Evolutionary conservation across 75 land plant genomes (phyloP), one percentile per base, ranked within the genome.

Genomic region (Selaginella tamariscina): DNA sequence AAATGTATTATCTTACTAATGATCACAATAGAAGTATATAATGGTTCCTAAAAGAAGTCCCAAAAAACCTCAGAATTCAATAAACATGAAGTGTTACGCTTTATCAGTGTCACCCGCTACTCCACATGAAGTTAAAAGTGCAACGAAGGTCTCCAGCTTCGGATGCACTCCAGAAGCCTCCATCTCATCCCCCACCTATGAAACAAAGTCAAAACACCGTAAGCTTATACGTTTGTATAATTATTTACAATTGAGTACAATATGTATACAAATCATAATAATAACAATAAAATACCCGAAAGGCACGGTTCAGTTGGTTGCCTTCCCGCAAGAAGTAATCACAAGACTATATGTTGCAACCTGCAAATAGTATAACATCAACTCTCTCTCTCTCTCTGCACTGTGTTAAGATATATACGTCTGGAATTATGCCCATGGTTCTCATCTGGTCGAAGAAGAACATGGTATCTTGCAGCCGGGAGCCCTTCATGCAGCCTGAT

Each of bases 401-500:
- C n/a, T n/a, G n/a, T n/a, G n/a, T n/a, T n/a, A n/a, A 23, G 23
- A 8, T 13, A 65, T 86, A 65, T 80, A 93, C 98, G 78, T 93
- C 98, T 60, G 96, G 98, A 28, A 73, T 29, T 27, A 88, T 64
- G 24, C 98, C 98, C 91, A 82, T 80, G 63, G 91, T 60, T 69
- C 82, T 93, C 98, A 93, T 93, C 69, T 89, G 81, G 31, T 93
- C 88, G 27, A 72, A 80, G 71, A 89, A 93, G 74, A 65, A 93
- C 60, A 93, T 79, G 2, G 86, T 84, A 75, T 93, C 96, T 73
- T 88, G 84, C 60, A 93, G 67, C 2, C 95, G 83, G 32, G 72
- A 68, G 2, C 95, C 96, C 73, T 83, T 89, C 96, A 93, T 86
- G 33, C 88, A 66, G 30, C 88, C 98, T 26, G 73, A 66, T 20